These are phyloP conservation scores for Phlebiopsis flavidoalba DNA, from an alignment of 768 basidiomycete species.

Conservation along the genomic window DNA sequence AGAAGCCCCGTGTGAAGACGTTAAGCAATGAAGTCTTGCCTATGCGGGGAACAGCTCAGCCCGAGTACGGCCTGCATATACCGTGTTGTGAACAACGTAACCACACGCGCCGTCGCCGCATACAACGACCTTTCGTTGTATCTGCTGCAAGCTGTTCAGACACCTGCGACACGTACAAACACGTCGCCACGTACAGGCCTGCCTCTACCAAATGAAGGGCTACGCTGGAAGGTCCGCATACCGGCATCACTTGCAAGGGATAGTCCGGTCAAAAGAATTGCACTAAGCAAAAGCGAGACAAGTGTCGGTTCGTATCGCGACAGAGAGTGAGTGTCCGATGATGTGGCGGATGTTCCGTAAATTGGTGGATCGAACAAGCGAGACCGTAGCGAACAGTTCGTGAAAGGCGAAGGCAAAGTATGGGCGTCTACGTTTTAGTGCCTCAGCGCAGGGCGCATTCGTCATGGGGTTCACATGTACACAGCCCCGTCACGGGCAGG, in stretches of 20 bases:
- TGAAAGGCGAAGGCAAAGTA: not conserved
- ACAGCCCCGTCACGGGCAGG: not conserved
- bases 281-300: too few relatives aligned
- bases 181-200: slow-evolving; percentile 38
- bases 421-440: not conserved
- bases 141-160: not conserved
- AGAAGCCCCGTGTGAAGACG: slow-evolving; percentile 87
- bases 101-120: slow-evolving; percentile 96
- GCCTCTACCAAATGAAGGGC: slow-evolving; percentile 48
- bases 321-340: not conserved
- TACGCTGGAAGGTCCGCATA: slow-evolving; percentile 51
- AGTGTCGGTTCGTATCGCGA: not conserved
- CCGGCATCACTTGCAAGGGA: slow-evolving; percentile 34
- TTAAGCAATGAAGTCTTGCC: slow-evolving; percentile 84
- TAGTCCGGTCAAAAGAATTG: not conserved
- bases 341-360: not conserved
- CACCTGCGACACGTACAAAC: not conserved
- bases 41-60: slow-evolving; percentile 18
- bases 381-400: not conserved
- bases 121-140: slow-evolving; percentile 66
- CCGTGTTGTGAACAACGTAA: slow-evolving; percentile 33
- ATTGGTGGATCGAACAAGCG: not conserved
- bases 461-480: not conserved
- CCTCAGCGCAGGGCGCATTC: not conserved
- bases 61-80: not conserved